phyloP scores from a whole-genome alignment of 2,329 filamentous ascomycete genomes.

The Thyridium curvatum region DNA sequence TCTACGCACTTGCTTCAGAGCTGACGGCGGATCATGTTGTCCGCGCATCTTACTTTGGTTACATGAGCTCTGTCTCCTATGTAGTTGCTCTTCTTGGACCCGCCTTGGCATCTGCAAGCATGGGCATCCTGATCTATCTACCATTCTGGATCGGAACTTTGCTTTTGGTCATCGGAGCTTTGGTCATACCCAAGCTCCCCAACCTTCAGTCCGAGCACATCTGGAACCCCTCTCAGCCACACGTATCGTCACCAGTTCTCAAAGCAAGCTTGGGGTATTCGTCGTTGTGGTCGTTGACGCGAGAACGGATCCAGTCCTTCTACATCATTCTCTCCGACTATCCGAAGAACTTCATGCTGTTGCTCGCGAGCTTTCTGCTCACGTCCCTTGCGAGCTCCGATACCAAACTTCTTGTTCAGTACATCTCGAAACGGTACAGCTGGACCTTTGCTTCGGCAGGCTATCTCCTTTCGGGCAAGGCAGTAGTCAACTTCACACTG shows the following conservation, averaged over 20 bases:
- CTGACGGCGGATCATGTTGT: conserved; percentile 35
- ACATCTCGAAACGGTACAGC: conserved; percentile 40
- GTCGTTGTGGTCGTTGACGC: too few species aligned
- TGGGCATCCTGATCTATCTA: conserved; percentile 35
- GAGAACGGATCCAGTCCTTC: conserved; percentile 11
- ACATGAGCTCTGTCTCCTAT: conserved; percentile 41
- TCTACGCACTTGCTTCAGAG: conserved; percentile 36
- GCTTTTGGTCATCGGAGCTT: conserved; percentile 26
- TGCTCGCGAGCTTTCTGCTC: conserved; percentile 38
- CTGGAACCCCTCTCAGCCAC: too few species aligned
- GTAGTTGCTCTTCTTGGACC: conserved; percentile 39
- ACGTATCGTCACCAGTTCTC: conserved; percentile 27
- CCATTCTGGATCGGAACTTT: conserved; percentile 34
- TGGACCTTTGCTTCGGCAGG: conserved; percentile 41
- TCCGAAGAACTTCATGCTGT: conserved; percentile 32
- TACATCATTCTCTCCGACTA: conserved; percentile 25
- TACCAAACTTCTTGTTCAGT: conserved; percentile 42
- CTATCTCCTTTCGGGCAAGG: conserved; percentile 41
- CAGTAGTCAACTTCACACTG: conserved; percentile 38
- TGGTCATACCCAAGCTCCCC: conserved; percentile 21
- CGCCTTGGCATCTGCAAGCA: conserved; percentile 36
- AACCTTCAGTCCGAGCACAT: conserved; percentile 1
- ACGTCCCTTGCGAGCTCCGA: conserved; percentile 43
- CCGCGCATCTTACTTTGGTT: conserved; percentile 41
- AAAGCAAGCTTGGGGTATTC: conserved; percentile 16